Evolutionary conservation across 495 filamentous ascomycete species (phyloP).

Genomic region (Aspergillus taichungensis): DNA sequence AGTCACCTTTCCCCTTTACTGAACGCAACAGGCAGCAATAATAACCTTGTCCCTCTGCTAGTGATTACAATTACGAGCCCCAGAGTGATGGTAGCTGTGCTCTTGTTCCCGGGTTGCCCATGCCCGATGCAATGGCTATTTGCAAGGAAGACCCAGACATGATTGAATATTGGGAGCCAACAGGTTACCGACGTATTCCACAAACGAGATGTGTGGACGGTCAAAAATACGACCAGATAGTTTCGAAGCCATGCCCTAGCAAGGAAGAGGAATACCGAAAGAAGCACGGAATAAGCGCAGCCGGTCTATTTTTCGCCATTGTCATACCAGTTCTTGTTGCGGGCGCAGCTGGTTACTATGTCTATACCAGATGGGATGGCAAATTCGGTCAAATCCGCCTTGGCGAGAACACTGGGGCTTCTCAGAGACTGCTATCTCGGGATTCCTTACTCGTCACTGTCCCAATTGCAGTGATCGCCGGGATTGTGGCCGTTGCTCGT

Average conservation of each 20-base stretch:
- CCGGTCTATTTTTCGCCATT: conserved; percentile 82
- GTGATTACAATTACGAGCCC: conserved; percentile 89
- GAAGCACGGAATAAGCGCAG: conserved; percentile 59
- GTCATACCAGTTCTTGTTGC: conserved; percentile 63
- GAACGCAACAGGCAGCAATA: not conserved
- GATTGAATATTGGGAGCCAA: conserved; percentile 69
- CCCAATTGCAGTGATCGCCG: conserved; percentile 71
- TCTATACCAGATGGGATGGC: conserved; percentile 75
- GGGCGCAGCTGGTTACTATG: conserved; percentile 67
- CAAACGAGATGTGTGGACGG: conserved; percentile 78
- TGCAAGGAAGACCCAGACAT: conserved; percentile 59
- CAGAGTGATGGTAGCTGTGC: conserved; percentile 64
- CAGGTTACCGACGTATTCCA: conserved; percentile 85
- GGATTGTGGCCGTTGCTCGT: conserved; percentile 61
- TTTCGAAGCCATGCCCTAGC: conserved; percentile 55
- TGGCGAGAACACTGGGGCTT: conserved; percentile 46
- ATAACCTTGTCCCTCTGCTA: conserved; percentile 19
- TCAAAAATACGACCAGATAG: conserved; percentile 54
- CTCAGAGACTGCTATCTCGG: conserved; percentile 44
- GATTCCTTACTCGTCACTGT: conserved; percentile 65
- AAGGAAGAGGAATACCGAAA: conserved; percentile 69
- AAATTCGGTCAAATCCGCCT: conserved; percentile 88
- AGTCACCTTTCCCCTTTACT: conserved; percentile 16
- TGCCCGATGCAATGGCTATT: conserved; percentile 53
- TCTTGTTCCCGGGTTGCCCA: conserved; percentile 60